Base-by-base conservation (phyloP, 768 basidiomycete species). In the Boletus reticuloceps region DNA sequence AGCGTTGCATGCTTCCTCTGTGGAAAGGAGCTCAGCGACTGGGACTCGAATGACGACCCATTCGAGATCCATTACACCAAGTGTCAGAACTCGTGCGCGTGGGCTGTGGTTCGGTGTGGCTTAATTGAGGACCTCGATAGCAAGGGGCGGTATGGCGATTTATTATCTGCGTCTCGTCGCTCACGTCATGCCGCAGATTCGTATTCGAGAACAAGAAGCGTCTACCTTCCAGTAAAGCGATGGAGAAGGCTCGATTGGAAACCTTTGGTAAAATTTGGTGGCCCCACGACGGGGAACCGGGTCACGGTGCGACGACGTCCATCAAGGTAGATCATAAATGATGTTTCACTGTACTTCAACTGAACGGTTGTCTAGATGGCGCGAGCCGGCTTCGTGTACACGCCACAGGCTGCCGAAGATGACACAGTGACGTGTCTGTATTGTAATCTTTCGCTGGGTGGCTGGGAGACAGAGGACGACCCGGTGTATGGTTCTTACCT, bases 391-490 rank as follows among this genome's bases (percentile, higher is more conserved):
- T 97, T 96, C 65, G 80, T 91, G 0, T 91, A 80, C 67, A 86
- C 85, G 1, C 90, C 93, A 2, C 81, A 85, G 53, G 71, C 76
- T 13, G 63, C 75, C 2, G 86, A 80, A 5, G 88, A 91, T 60
- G 95, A 98, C 69, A 82, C 85, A 1, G 92, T 84, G 0, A 85
- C 85, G 1, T 98, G 95, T 70, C 75, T 94, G 6, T 94, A 94
- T 65, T 98, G 95, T 67, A 77, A 85, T 42, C 76, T 87, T 34
- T 79, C 84, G 2, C 81, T 96, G 4, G 85, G 85, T 51, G 92
- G 90, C 1, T 98, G 95, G 95, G 91, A 94, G 41, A 74, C 79
- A 29, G 83, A 82, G 14, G 95, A 98, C 68, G 86, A 95, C 70
- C 95, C 95, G 14, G 67, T 86, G 95, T 97, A 71, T 54, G 89